Conservation (phyloP, 768 basidiomycete genomes). For the Kwoniella newhampshirensis region DNA sequence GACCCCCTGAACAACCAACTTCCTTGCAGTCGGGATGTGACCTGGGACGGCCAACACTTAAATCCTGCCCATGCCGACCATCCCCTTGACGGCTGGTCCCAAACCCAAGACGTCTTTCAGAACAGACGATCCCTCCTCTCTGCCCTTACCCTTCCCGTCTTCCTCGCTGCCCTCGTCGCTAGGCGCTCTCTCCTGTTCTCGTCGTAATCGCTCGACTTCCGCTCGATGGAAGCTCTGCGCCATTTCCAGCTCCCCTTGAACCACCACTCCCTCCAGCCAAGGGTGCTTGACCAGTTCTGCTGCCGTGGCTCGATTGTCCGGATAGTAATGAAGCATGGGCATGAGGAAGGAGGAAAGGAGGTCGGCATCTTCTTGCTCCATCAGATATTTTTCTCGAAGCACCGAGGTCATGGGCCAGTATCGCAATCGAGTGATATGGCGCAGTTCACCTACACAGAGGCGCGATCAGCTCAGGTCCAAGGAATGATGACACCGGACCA, state of each 20-base stretch:
- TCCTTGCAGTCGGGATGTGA: too few species aligned
- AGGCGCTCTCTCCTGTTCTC: not conserved
- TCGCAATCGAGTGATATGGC: slow-evolving; percentile 89
- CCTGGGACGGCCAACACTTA: too few species aligned
- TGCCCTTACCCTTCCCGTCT: slow-evolving; percentile 8
- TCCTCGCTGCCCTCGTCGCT: not conserved
- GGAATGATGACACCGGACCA: slow-evolving; percentile 4
- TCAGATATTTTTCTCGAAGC: slow-evolving; percentile 93
- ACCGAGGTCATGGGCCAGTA: slow-evolving; percentile 76
- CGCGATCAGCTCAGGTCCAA: not conserved
- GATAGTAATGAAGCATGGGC: slow-evolving; percentile 86
- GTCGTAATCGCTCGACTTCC: slow-evolving; percentile 27
- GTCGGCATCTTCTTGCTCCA: slow-evolving; percentile 78
- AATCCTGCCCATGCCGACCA: slow-evolving; percentile 48
- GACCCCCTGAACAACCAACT: too few species aligned
- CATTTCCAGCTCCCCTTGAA: slow-evolving; percentile 82
- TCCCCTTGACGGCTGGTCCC: slow-evolving; percentile 43
- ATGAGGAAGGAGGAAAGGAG: slow-evolving; percentile 74
- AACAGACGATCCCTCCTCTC: slow-evolving; percentile 9
- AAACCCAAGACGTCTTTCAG: slow-evolving; percentile 39
- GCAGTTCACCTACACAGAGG: slow-evolving; percentile 66
- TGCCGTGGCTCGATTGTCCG: slow-evolving; percentile 84
- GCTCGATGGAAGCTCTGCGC: slow-evolving; percentile 27
- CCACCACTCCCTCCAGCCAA: slow-evolving; percentile 81
- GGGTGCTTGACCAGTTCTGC: slow-evolving; percentile 78